These are phyloP conservation scores for Erigeron philadelphicus DNA, from an alignment of 140 eudicot species.

Conservation along the genomic window DNA sequence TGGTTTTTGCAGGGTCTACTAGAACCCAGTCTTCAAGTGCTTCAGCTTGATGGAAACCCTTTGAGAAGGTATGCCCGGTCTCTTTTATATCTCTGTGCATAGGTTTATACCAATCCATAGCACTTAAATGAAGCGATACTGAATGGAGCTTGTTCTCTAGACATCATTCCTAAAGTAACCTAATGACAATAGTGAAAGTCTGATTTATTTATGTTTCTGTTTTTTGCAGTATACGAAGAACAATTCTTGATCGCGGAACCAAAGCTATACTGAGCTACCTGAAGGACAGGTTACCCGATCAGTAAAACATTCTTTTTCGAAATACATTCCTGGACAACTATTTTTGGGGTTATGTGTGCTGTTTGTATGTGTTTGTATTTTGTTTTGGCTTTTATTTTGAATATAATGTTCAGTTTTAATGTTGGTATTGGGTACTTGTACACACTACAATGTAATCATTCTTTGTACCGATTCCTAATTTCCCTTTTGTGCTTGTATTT, in stretches of 20 bases:
- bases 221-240: conserved; percentile 72
- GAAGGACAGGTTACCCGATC: conserved; percentile 58
- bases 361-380: conserved; percentile 18
- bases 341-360: conserved; percentile 25
- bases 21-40: conserved; percentile 73
- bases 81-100: background rate
- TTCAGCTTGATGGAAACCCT: conserved; percentile 89
- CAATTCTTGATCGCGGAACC: conserved; percentile 85
- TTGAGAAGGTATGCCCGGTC: conserved; percentile 61
- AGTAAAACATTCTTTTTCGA: conserved; percentile 13
- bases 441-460: background rate
- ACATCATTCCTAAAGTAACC: background rate
- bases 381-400: background rate
- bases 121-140: too few relatives aligned
- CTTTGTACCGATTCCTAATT: conserved; percentile 4
- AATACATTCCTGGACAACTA: background rate
- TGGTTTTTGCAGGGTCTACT: conserved; percentile 77
- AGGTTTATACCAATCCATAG: background rate
- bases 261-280: conserved; percentile 68
- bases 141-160: too few relatives aligned
- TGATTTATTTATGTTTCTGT: background rate
- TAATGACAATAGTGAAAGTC: background rate
- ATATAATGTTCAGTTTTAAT: background rate
- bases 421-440: conserved; percentile 13
- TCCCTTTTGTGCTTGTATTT: background rate